Evolutionary conservation across 192 early-diverging fungal genomes (phyloP), one percentile per base, ranked within the genome.

Genomic region (Linnemannia exigua): DNA sequence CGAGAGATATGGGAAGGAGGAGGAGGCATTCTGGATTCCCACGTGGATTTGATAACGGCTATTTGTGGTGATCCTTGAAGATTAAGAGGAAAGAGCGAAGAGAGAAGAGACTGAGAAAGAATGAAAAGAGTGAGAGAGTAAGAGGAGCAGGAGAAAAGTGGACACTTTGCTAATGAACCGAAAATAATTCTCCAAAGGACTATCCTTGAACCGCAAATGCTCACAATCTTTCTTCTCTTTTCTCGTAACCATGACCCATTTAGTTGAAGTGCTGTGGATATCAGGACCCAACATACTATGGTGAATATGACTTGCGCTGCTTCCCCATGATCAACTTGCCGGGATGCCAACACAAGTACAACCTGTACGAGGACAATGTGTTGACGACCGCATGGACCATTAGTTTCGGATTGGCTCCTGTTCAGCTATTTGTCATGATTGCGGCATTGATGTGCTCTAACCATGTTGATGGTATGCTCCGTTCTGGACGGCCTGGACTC

Each of bases 221-320:
- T 41, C n/a, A 38, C 68, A 70, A n/a, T 9, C 58, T 15, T 14
- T 15, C 28, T 63, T n/a, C 54, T 58, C 22, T 20, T 19, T 52
- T 22, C 51, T n/a, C n/a, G 8, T 11, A 3, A 4, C 2, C 58
- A 14, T 9, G 12, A 31, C 58, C 63, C 0, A 17, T 66, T 11
- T 76, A 88, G 87, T 67, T 88, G 15, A 81, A 75, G 50, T 88
- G 87, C 63, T 88, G 87, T 79, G 87, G 87, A 50, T 88, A 74
- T 61, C 52, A 76, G 33, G 74, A 79, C 54, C 74, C 87, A 0
- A 69, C 58, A 38, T 58, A 71, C 31, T 74, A 73, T 51, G 87
- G 81, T 46, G 70, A 81, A 19, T 88, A 88, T 54, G 82, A 76
- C 70, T 4, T 69, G 35, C 70, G 74, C 11, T 82, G 87, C 46